These are phyloP conservation scores for Cladosporium sp. DNA, from an alignment of 2,329 filamentous ascomycete genomes.

Conservation along the genomic window DNA sequence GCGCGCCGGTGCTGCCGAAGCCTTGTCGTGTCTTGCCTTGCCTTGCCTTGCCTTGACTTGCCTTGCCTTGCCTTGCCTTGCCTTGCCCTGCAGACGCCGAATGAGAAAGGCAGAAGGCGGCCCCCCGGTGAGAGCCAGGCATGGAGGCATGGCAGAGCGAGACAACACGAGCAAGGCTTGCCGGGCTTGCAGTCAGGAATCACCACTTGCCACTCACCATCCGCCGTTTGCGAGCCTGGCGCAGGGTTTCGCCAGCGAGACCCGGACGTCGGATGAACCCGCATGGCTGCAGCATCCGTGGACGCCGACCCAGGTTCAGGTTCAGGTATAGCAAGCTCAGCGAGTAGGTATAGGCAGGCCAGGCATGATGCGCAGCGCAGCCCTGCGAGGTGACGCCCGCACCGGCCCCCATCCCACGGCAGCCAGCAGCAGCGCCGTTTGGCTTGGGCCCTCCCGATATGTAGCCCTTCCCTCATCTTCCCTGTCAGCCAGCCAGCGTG, in stretches of 20 bases:
- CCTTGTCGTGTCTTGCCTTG: background rate
- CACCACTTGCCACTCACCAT: background rate
- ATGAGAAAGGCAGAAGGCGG: background rate
- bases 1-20: slow-evolving; percentile 6
- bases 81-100: background rate
- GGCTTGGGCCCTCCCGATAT: background rate
- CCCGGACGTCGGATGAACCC: background rate
- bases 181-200: background rate
- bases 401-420: background rate
- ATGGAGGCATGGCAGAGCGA: background rate
- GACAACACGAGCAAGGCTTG: background rate
- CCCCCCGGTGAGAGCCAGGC: background rate
- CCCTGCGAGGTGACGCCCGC: slow-evolving; percentile 1
- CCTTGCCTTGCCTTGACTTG: too few species aligned
- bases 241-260: background rate
- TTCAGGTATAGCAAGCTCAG: background rate
- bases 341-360: background rate
- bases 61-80: too few species aligned
- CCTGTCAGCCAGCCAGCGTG: slow-evolving; percentile 1
- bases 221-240: background rate
- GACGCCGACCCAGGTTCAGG: background rate
- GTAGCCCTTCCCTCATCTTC: background rate
- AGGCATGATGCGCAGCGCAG: background rate
- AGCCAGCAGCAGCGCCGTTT: background rate
- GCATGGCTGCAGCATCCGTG: background rate